These are phyloP conservation scores for Fragilaria radians DNA, from an alignment of 108 stramenopile species.

Conservation along the genomic window DNA sequence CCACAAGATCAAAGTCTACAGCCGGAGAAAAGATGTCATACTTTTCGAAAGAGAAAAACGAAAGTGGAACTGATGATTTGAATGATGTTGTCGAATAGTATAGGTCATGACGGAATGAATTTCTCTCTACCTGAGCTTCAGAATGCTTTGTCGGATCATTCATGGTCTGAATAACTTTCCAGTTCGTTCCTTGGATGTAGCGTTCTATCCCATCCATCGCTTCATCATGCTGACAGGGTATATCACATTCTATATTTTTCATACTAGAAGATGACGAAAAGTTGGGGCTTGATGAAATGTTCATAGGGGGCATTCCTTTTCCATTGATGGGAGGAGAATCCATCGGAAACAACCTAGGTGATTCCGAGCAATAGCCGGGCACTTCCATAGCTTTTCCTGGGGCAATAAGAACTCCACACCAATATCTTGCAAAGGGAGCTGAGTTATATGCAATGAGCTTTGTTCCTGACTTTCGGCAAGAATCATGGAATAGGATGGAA, in stretches of 20 bases:
- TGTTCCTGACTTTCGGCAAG: slow-evolving; percentile 1
- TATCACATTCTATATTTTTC: slow-evolving; percentile 25
- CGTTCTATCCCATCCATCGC: slow-evolving; percentile 1
- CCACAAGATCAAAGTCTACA: slow-evolving; percentile 22
- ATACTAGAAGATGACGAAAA: neutral
- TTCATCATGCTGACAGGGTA: slow-evolving; percentile 28
- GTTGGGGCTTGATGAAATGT: slow-evolving; percentile 11
- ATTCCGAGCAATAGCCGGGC: neutral
- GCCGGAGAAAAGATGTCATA: slow-evolving; percentile 21
- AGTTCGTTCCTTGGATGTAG: slow-evolving; percentile 27
- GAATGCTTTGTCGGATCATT: slow-evolving; percentile 4
- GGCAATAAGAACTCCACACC: slow-evolving; percentile 32
- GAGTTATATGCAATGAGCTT: slow-evolving; percentile 34
- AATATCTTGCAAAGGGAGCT: slow-evolving; percentile 19
- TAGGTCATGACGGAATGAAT: slow-evolving; percentile 15
- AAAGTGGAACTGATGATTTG: slow-evolving; percentile 31
- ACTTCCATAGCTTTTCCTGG: slow-evolving; percentile 21
- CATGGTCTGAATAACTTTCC: slow-evolving; percentile 20
- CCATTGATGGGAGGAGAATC: slow-evolving; percentile 23
- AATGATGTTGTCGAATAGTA: slow-evolving; percentile 41
- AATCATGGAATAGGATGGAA: neutral
- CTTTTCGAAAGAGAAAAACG: slow-evolving; percentile 13
- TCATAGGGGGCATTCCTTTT: slow-evolving; percentile 32
- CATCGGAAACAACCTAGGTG: slow-evolving; percentile 17
- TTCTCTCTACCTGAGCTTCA: slow-evolving; percentile 24